A percentile compares a stretch with the other conserved stretches of the same genome.
Conservation (phyloP, 768 basidiomycete genomes). For the Hemileccinum rubropunctum region DNA sequence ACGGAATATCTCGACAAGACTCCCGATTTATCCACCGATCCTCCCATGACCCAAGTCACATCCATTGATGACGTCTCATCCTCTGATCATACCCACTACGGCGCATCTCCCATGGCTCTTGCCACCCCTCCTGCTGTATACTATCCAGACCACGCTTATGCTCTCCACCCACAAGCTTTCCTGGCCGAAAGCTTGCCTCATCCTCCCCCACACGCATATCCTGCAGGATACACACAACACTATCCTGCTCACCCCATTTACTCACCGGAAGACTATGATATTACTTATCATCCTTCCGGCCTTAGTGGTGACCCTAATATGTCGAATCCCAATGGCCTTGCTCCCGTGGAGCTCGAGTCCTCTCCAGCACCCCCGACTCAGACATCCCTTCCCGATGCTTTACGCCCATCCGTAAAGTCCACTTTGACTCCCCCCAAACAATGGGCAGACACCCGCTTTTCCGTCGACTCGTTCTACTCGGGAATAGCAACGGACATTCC, state of each 20-base stretch:
- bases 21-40: constrained; percentile 7
- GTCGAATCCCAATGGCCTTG: constrained; percentile 14
- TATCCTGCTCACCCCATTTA: constrained; percentile 25
- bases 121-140: constrained; percentile 17
- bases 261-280: constrained; percentile 17
- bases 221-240: constrained; percentile 8
- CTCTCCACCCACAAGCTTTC: constrained; percentile 10
- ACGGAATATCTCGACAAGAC: constrained; percentile 28
- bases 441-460: constrained; percentile 15
- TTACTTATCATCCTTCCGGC: constrained; percentile 27
- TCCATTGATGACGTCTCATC: constrained; percentile 14
- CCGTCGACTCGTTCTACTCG: constrained; percentile 30
- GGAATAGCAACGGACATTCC: constrained; percentile 16
- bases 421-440: constrained; percentile 3
- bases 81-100: constrained; percentile 25
- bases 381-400: constrained; percentile 5
- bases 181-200: constrained; percentile 6
- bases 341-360: constrained; percentile 9
- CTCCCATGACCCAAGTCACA: constrained; percentile 7
- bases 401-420: constrained; percentile 15
- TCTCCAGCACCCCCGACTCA: neutral
- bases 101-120: constrained; percentile 15
- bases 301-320: constrained; percentile 4
- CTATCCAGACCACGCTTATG: constrained; percentile 22
- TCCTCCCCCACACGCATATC: neutral